A percentile compares a stretch with the other conserved stretches of the same genome.
These are phyloP conservation scores for Candida parachauliodes DNA, from an alignment of 805 yeast species.

Conservation along the genomic window DNA sequence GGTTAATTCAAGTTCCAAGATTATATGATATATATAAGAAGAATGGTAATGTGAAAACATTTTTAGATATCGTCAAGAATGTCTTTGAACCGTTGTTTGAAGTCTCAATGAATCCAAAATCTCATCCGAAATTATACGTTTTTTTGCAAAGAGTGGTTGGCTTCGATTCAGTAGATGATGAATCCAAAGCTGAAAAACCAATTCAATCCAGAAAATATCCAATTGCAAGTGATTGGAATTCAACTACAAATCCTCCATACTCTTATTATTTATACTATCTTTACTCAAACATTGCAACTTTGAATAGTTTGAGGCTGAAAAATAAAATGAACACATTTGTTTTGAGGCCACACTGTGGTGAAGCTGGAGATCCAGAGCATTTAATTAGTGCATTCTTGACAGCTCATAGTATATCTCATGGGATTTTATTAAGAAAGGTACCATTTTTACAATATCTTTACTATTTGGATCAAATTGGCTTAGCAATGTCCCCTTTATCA, in stretches of 20 bases:
- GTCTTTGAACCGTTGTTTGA: slow-evolving; percentile 86
- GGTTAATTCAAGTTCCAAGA: slow-evolving; percentile 96
- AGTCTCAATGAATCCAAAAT: slow-evolving; percentile 77
- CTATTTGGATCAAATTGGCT: slow-evolving; percentile 91
- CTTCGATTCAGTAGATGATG: slow-evolving; percentile 98
- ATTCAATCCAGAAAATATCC: slow-evolving; percentile 76
- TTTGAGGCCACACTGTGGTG: slow-evolving; percentile 98
- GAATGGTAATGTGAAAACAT: slow-evolving; percentile 62
- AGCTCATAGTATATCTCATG: slow-evolving; percentile 93
- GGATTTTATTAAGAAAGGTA: slow-evolving; percentile 85
- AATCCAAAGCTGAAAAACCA: slow-evolving; percentile 84
- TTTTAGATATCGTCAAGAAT: slow-evolving; percentile 75
- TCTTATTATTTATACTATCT: slow-evolving; percentile 90
- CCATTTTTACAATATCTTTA: slow-evolving; percentile 93
- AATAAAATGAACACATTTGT: slow-evolving; percentile 85
- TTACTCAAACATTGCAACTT: slow-evolving; percentile 79
- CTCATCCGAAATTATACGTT: slow-evolving; percentile 87
- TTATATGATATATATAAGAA: slow-evolving; percentile 85
- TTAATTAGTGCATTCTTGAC: slow-evolving; percentile 83
- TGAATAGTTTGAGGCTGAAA: slow-evolving; percentile 76
- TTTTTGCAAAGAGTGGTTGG: slow-evolving; percentile 94
- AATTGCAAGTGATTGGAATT: slow-evolving; percentile 78
- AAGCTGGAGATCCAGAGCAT: slow-evolving; percentile 99
- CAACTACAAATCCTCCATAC: slow-evolving; percentile 88
- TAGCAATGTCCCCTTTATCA: slow-evolving; percentile 98